A percentile compares a stretch with the other conserved stretches of the same genome.
phyloP scores from a whole-genome alignment of 805 yeast genomes.

The Tetrapisispora taiwanensis region DNA sequence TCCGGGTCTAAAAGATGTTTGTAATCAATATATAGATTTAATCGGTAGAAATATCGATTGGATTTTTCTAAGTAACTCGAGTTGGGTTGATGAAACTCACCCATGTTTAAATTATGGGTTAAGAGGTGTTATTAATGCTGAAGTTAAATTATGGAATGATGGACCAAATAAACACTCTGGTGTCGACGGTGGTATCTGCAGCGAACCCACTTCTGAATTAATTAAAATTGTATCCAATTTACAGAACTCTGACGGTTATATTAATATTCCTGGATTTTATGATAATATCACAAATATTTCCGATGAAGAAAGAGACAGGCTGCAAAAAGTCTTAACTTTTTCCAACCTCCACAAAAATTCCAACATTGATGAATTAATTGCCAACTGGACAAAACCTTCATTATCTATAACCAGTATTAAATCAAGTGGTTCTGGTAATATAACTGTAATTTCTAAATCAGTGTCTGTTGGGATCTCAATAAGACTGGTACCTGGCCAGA shows the following conservation, averaged over 20 bases:
- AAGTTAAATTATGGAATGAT: conserved; percentile 60
- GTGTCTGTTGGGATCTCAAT: conserved; percentile 72
- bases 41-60: conserved; percentile 73
- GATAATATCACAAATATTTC: conserved; percentile 53
- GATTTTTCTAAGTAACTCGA: conserved; percentile 81
- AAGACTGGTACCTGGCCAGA: conserved; percentile 85
- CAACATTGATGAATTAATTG: conserved; percentile 46
- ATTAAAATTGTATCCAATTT: conserved; percentile 60
- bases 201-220: conserved; percentile 85
- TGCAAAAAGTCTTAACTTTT: conserved; percentile 47
- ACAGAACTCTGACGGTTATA: conserved; percentile 44
- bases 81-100: conserved; percentile 81
- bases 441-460: conserved; percentile 78
- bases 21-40: conserved; percentile 38
- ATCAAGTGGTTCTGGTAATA: conserved; percentile 84
- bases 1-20: conserved; percentile 64
- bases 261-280: conserved; percentile 60
- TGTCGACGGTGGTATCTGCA: conserved; percentile 83
- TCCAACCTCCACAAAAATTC: conserved; percentile 24
- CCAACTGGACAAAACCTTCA: conserved; percentile 86
- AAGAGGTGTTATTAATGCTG: conserved; percentile 79
- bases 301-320: conserved; percentile 47
- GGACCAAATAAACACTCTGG: conserved; percentile 91
- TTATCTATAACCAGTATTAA: conserved; percentile 73
- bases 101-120: conserved; percentile 94